Evolutionary conservation across 129 eudicot genomes (phyloP).

Genomic region (Mikania micrantha): DNA sequence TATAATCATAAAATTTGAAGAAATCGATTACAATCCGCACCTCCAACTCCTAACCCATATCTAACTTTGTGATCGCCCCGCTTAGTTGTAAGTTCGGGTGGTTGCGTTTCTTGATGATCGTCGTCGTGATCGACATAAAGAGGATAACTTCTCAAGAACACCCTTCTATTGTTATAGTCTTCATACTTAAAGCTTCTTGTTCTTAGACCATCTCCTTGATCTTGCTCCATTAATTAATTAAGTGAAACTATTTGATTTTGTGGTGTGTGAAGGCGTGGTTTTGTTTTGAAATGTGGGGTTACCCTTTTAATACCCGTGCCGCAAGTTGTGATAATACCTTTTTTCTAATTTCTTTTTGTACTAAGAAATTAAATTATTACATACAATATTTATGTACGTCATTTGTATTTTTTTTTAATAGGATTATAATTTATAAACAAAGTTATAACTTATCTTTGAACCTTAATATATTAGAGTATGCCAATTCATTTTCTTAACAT

Average conservation of each 20-base stretch:
- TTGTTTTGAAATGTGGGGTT: constrained; percentile 20
- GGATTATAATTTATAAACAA: too few relatives aligned
- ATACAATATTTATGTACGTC: too few relatives aligned
- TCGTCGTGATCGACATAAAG: constrained; percentile 38
- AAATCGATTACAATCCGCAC: not conserved
- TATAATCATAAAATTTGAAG: not conserved
- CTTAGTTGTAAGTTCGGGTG: not conserved
- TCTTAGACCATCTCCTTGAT: constrained; percentile 30
- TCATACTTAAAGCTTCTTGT: constrained; percentile 71
- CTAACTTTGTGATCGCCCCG: not conserved
- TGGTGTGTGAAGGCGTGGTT: constrained; percentile 11
- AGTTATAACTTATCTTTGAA: too few relatives aligned
- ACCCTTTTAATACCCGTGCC: constrained; percentile 28
- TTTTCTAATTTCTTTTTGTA: not conserved
- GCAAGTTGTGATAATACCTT: too few relatives aligned
- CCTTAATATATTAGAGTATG: too few relatives aligned
- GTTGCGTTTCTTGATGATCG: constrained; percentile 11
- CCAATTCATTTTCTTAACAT: not conserved
- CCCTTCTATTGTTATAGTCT: constrained; percentile 65
- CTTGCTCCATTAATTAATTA: constrained; percentile 24
- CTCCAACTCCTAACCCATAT: not conserved
- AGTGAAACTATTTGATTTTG: constrained; percentile 9
- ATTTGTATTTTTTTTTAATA: not conserved
- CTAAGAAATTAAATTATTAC: too few relatives aligned
- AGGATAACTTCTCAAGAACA: constrained; percentile 74